Evolutionary conservation across 2,329 filamentous ascomycete genomes (phyloP).

Genomic region (Trichophyton rubrum): DNA sequence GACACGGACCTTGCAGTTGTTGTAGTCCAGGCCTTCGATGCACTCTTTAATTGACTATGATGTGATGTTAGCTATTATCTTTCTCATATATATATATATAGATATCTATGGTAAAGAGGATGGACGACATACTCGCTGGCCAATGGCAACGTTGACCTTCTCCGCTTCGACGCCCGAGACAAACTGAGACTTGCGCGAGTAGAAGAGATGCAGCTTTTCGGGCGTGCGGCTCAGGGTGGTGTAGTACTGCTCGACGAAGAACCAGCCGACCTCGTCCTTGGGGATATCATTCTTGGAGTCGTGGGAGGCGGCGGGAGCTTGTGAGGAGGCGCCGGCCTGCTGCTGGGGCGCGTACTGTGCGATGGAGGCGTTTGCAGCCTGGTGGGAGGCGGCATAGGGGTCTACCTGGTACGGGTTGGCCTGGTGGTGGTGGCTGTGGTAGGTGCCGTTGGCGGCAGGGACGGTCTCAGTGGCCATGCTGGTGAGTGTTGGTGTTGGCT

Average conservation of each 20-base stretch:
- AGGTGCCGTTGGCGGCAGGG: slow-evolving; percentile 33
- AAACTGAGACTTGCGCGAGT: slow-evolving; percentile 90
- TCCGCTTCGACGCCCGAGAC: slow-evolving; percentile 87
- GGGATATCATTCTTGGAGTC: slow-evolving; percentile 38
- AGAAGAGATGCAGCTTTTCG: slow-evolving; percentile 91
- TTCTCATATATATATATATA: neutral
- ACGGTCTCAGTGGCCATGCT: slow-evolving; percentile 16
- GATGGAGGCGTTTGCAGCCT: slow-evolving; percentile 24
- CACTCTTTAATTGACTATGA: slow-evolving; percentile 78
- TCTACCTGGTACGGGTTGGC: slow-evolving; percentile 23
- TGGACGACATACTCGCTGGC: slow-evolving; percentile 57
- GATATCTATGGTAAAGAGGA: slow-evolving; percentile 10
- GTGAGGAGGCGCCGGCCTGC: slow-evolving; percentile 23
- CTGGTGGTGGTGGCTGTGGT: slow-evolving; percentile 27
- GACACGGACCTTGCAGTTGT: slow-evolving; percentile 96
- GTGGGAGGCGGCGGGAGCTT: slow-evolving; percentile 28
- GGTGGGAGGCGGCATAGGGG: slow-evolving; percentile 25
- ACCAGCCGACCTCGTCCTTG: slow-evolving; percentile 98
- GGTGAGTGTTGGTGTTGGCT: neutral
- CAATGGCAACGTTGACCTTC: slow-evolving; percentile 71
- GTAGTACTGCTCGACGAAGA: slow-evolving; percentile 99
- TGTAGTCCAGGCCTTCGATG: slow-evolving; percentile 84
- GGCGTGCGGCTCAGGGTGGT: slow-evolving; percentile 89
- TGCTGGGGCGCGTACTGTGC: slow-evolving; percentile 21
- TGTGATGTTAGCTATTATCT: neutral